Percentiles rank a stretch among this genome's conserved stretches.
These are phyloP conservation scores for Houttuynia cordata DNA, from an alignment of 164 flowering plant species.

Conservation along the genomic window DNA sequence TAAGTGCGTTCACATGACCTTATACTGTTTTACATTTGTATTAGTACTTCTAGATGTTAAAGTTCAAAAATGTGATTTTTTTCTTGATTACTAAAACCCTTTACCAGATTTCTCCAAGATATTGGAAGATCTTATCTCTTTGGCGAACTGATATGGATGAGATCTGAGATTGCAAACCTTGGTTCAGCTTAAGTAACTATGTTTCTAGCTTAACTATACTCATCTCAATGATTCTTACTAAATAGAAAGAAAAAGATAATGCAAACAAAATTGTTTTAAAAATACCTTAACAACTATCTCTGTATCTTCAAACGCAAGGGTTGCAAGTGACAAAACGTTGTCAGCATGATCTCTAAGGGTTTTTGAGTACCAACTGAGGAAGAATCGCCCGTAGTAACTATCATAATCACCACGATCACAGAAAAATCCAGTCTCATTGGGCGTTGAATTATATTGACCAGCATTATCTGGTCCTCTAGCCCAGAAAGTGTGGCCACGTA, in stretches of 20 bases:
- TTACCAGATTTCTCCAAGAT: too few species aligned
- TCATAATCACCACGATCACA: conserved; percentile 92
- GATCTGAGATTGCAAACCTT: too few species aligned
- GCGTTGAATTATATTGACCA: conserved; percentile 78
- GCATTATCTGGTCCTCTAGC: conserved; percentile 85
- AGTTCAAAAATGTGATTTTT: too few species aligned
- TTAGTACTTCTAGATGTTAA: too few species aligned
- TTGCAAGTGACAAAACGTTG: conserved; percentile 69
- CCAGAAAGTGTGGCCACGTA: conserved; percentile 79
- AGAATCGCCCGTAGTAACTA: conserved; percentile 85
- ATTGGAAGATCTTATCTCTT: too few species aligned
- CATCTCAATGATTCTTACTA: not conserved
- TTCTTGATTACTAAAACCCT: too few species aligned
- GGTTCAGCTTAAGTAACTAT: too few species aligned
- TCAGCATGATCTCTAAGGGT: conserved; percentile 72
- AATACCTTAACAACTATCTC: conserved; percentile 62
- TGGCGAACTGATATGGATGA: too few species aligned
- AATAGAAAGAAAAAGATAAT: not conserved
- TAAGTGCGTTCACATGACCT: too few species aligned
- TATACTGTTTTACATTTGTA: too few species aligned
- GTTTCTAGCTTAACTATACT: too few species aligned
- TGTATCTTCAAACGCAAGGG: conserved; percentile 72
- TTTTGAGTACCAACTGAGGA: conserved; percentile 80
- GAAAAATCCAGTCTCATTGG: conserved; percentile 84
- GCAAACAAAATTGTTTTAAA: not conserved